Evolutionary conservation across 768 basidiomycete genomes (phyloP), one percentile per base, ranked within the genome.

Genomic region (Pleurotus djamor): DNA sequence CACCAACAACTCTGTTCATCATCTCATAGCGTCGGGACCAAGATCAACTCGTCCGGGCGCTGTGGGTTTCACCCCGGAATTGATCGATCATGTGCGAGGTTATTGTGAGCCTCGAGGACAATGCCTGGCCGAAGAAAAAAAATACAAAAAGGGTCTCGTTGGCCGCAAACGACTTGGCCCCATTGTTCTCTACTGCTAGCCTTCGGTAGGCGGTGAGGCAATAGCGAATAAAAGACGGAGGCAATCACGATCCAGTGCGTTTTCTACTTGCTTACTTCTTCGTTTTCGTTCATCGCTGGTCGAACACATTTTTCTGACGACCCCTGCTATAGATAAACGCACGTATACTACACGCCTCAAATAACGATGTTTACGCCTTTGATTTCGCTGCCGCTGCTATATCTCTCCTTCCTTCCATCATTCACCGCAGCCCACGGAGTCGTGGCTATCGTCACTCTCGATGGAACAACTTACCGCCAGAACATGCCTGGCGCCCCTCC

Each of bases 361-460:
- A 10, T 10, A 44, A 51, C 58, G 32, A 68, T 60, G 49, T 70
- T 71, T 73, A 69, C 69, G 64, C 62, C 67, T 14, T 28, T 66
- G 54, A 60, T 66, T 50, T 58, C 67, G 52, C 38, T 74, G 60
- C 56, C 76, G 49, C 32, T 75, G 14, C 73, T 74, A 34, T 65
- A 78, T 56, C 63, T 76, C 52, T 63, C 71, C 6, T 71, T 38
- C 10, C 34, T 52, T 7, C 51, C 74, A 12, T 63, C 74, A 38
- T 75, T 67, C 59, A 78, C 74, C 35, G 72, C 75, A 1, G 81
- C 79, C 0, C 82, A 83, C 55, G 82, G 82, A 4, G 73, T 76
- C 66, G 70, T 82, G 44, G 51, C 67, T 38, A 64, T 66, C 32
- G 60, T 81, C 41, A 74, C 73, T 54, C 74, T 80, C 63, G 75